Evolutionary conservation across 352 stramenopile genomes (phyloP), one percentile per base, ranked within the genome.

Genomic region (Aphanomyces euteiches): DNA sequence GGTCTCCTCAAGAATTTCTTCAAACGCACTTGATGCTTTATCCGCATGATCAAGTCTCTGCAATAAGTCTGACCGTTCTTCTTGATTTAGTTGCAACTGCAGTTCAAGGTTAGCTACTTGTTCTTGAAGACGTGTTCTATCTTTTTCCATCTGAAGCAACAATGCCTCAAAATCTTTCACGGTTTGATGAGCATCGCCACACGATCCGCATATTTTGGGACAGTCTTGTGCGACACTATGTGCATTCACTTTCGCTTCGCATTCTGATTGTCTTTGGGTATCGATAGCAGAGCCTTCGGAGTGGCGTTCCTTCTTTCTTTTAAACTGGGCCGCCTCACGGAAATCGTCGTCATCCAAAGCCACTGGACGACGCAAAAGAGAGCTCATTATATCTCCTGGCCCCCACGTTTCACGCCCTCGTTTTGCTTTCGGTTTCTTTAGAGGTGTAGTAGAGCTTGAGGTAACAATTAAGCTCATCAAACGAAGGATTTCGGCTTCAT

Each of bases 381-480:
- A 65, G n/a, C 38, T 17, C 50, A 47, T 19, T 38, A 93, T 85
- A 65, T 93, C 83, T 0, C 84, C 86, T 0, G 86, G 86, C 50
- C 78, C 77, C 86, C 86, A 93, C 17, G 86, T 93, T 72, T 92
- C 84, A 38, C 86, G 74, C 50, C 63, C 76, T 8, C 81, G 79
- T 63, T 92, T 90, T 5, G 47, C 56, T 0, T 76, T 67, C 17
- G 73, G 73, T 53, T 77, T 85, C 17, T 59, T 47, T 15, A 77
- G 78, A 66, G 47, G 10, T 48, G n/a, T 47, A 65, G 1, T 54
- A 43, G 47, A 58, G 21, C 39, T 82, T 73, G 34, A 70, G 5
- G 80, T 89, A 15, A 91, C 77, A 7, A 91, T 86, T 4, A 93
- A 73, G 0, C 81, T 74, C 58, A 78, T 78, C 15, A 93, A 75